These are phyloP conservation scores for Ascochyta pisi DNA, from an alignment of 2,329 filamentous ascomycete genomes.

Conservation along the genomic window DNA sequence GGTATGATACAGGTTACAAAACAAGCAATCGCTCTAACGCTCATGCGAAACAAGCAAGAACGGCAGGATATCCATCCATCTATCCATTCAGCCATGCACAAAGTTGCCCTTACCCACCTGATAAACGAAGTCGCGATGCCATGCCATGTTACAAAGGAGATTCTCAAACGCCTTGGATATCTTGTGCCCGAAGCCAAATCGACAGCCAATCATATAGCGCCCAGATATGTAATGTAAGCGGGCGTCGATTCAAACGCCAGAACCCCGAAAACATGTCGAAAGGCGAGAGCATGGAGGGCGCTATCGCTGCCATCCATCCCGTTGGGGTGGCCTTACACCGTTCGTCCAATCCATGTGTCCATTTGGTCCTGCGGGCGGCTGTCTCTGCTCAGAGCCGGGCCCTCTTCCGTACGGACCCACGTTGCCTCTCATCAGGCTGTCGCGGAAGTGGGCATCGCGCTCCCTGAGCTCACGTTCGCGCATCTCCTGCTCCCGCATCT, in stretches of 20 bases:
- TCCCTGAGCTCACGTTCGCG: slow-evolving; percentile 30
- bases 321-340: slow-evolving; percentile 25
- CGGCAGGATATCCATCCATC: background rate
- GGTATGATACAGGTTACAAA: slow-evolving; percentile 5
- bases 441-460: slow-evolving; percentile 29
- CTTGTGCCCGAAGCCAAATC: background rate
- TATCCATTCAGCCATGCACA: background rate
- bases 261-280: background rate
- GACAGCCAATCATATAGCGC: background rate
- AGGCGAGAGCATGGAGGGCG: background rate
- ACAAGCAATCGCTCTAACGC: slow-evolving; percentile 9
- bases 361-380: slow-evolving; percentile 10
- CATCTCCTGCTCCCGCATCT: slow-evolving; percentile 32
- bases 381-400: slow-evolving; percentile 23
- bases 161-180: slow-evolving; percentile 3
- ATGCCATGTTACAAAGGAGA: slow-evolving; percentile 14
- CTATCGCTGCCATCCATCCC: slow-evolving; percentile 29
- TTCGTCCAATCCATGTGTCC: slow-evolving; percentile 33
- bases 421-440: slow-evolving; percentile 28
- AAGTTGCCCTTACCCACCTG: background rate
- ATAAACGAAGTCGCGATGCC: slow-evolving; percentile 7
- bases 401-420: slow-evolving; percentile 24
- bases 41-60: slow-evolving; percentile 4
- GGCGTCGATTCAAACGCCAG: background rate
- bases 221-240: background rate